Evolutionary conservation across 768 basidiomycete species (phyloP).

Genomic region (Leccinum sublutescens): DNA sequence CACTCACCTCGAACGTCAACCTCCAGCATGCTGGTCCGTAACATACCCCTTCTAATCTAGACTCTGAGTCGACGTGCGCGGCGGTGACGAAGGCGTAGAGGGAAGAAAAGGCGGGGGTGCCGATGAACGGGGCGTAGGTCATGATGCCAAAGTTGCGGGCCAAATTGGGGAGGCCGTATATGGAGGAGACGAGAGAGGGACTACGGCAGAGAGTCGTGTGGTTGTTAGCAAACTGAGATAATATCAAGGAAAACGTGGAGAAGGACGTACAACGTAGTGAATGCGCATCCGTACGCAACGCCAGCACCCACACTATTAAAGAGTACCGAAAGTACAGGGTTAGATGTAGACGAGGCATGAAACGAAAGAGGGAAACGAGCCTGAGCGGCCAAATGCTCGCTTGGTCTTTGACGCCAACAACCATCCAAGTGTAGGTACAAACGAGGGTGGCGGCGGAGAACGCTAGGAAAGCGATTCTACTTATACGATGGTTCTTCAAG

Average conservation of each 20-base stretch:
- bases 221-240: not conserved
- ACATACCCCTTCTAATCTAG: constrained; percentile 39
- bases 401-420: constrained; percentile 45
- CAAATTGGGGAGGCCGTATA: constrained; percentile 69
- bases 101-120: constrained; percentile 76
- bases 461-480: constrained; percentile 60
- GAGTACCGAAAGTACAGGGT: not conserved
- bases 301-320: constrained; percentile 59
- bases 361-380: constrained; percentile 33
- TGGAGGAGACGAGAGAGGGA: constrained; percentile 65
- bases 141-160: constrained; percentile 77
- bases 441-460: constrained; percentile 48
- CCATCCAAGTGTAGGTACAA: constrained; percentile 56
- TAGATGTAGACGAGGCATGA: not conserved
- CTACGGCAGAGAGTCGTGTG: constrained; percentile 3
- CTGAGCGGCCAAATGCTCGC: constrained; percentile 68
- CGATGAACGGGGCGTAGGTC: constrained; percentile 73
- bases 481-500: constrained; percentile 51
- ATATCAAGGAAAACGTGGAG: not conserved
- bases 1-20: constrained; percentile 58
- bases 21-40: constrained; percentile 62
- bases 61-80: constrained; percentile 40
- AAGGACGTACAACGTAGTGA: constrained; percentile 64
- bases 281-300: constrained; percentile 64
- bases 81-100: constrained; percentile 70